phyloP scores from a whole-genome alignment of 2,329 filamentous ascomycete genomes.

The Exserohilum rostratum region DNA sequence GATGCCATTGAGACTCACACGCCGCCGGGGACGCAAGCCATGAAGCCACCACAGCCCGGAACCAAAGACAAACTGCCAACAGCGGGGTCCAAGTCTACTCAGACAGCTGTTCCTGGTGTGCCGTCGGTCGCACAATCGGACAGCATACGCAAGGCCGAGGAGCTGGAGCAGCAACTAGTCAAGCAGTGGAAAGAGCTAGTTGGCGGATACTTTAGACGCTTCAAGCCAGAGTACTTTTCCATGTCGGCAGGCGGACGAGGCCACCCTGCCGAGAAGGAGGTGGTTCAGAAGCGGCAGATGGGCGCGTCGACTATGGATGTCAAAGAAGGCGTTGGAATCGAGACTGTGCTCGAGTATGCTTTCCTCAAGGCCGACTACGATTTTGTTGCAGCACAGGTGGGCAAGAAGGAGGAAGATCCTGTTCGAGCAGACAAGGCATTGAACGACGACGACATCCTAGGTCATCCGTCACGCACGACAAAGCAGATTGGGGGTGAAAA shows the following conservation, averaged over 20 bases:
- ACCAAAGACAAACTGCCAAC: constrained; percentile 31
- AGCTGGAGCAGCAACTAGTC: constrained; percentile 74
- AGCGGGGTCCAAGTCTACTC: constrained; percentile 30
- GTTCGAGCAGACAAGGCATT: constrained; percentile 76
- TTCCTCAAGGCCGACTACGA: constrained; percentile 94
- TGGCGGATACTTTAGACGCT: constrained; percentile 92
- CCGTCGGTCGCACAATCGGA: constrained; percentile 45
- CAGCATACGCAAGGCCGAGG: constrained; percentile 66
- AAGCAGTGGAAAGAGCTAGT: constrained; percentile 81
- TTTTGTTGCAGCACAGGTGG: constrained; percentile 87
- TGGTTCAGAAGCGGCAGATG: constrained; percentile 31
- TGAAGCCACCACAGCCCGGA: constrained; percentile 41
- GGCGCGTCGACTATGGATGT: constrained; percentile 30
- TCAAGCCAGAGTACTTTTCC: constrained; percentile 80
- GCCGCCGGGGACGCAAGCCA: constrained; percentile 48
- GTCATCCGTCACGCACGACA: constrained; percentile 59
- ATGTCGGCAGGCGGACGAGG: constrained; percentile 49
- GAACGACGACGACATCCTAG: constrained; percentile 84
- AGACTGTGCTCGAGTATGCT: constrained; percentile 84
- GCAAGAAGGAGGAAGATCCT: constrained; percentile 74
- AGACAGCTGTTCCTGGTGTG: constrained; percentile 30
- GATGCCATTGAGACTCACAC: constrained; percentile 58
- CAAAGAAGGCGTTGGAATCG: constrained; percentile 63
- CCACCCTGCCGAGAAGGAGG: constrained; percentile 42
- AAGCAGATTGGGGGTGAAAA: constrained; percentile 72